These are phyloP conservation scores for Lipomyces starkeyi DNA, from an alignment of 805 yeast genomes.

Conservation along the genomic window DNA sequence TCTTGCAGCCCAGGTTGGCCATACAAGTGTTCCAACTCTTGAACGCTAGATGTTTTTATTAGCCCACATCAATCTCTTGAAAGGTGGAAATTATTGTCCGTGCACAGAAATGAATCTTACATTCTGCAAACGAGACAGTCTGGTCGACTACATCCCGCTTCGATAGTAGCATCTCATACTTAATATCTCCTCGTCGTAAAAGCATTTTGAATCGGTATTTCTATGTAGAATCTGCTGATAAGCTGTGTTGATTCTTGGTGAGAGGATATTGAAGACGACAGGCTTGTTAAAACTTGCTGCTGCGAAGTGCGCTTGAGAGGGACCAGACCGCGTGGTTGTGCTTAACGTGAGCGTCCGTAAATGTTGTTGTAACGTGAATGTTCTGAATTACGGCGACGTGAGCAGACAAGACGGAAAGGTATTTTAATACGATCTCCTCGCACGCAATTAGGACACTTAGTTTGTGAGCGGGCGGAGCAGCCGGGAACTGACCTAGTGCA, in stretches of 20 bases:
- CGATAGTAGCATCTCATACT: constrained; percentile 22
- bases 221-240: background rate
- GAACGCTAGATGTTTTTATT: constrained; percentile 50
- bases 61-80: too few relatives aligned
- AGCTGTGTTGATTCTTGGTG: background rate
- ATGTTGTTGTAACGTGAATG: background rate
- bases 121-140: constrained; percentile 21
- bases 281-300: background rate
- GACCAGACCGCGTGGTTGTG: too few relatives aligned
- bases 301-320: background rate
- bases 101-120: constrained; percentile 7
- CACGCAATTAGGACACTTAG: too few relatives aligned
- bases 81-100: background rate
- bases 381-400: too few relatives aligned
- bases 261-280: background rate
- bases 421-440: too few relatives aligned
- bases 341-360: too few relatives aligned
- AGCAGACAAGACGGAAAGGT: too few relatives aligned
- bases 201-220: constrained; percentile 13
- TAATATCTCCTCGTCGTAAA: constrained; percentile 12
- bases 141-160: constrained; percentile 15
- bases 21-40: constrained; percentile 78
- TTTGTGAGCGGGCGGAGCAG: too few relatives aligned
- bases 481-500: background rate
- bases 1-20: constrained; percentile 76